Base-by-base conservation (phyloP, 331 rosid species). In the Erythrophleum ivorense region DNA sequence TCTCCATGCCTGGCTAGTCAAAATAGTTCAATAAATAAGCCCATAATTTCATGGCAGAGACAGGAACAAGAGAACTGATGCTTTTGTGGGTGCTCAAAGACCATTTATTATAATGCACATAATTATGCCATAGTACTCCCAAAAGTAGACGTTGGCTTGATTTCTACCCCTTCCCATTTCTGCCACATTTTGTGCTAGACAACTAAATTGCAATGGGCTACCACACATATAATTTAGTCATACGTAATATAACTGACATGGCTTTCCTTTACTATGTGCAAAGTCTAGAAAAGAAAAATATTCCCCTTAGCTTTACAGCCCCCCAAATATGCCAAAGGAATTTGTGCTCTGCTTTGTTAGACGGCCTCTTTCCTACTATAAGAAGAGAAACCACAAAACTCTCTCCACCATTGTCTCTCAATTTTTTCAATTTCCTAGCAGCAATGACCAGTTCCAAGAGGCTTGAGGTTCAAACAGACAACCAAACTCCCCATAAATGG, bases 401-500 rank as follows among this genome's bases (percentile, higher is more conserved):
- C 88, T 77, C 87, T 65, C 80, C 84, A 79, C 77, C 88, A 75
- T 16, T 63, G 68, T 36, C 85, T 82, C 77, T 38, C 76, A 83
- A 75, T 33, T 65, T 68, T 58, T 80, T 38, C 41, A 40, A 53
- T 77, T 85, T 57, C 77, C 18, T 33, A 34, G 70, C 55, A 59
- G 33, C 69, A 79, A 95, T 88, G 97, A 74, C 84, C 40, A 80
- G 73, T 82, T 83, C 86, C 34, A 93, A 82, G 80, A 93, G 80
- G 83, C 81, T 95, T 19, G 98, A 93, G 79, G 90, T 95, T 75
- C 80, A 74, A 46, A 80, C 81, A 84, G 97, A 92, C 21, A 98
- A 93, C 78, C 89, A 83, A 65, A 84, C 88, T 58, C 88, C 89
- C 63, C 88, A 88, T 81, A 95, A 92, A 88, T 95, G 99, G 99